These are phyloP conservation scores for Colletotrichum sublineola DNA, from an alignment of 2,329 filamentous ascomycete species.

Conservation along the genomic window DNA sequence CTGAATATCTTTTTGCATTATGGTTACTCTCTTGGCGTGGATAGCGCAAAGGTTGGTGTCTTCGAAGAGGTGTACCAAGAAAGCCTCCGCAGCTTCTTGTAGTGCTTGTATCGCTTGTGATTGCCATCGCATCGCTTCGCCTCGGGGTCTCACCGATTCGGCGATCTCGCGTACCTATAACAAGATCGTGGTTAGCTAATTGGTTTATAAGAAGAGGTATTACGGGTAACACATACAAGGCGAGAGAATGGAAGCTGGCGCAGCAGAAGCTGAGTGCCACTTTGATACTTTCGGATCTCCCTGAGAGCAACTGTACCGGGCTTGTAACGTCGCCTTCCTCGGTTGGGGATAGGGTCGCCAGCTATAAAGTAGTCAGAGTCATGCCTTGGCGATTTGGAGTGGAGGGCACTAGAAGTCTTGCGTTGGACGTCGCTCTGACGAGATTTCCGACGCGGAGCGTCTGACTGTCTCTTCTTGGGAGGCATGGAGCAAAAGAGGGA, in stretches of 20 bases:
- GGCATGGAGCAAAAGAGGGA: conserved; percentile 3
- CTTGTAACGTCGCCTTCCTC: conserved; percentile 74
- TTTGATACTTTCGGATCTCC: conserved; percentile 93
- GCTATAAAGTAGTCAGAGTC: conserved; percentile 59
- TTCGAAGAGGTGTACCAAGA: conserved; percentile 95
- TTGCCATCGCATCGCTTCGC: conserved; percentile 89
- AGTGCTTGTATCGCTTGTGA: conserved; percentile 93
- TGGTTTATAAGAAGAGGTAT: background rate
- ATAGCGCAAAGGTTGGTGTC: conserved; percentile 97
- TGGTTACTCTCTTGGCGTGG: conserved; percentile 95
- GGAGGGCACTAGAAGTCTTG: conserved; percentile 44
- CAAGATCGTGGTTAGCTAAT: conserved; percentile 8
- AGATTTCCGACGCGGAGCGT: conserved; percentile 46
- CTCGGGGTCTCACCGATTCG: conserved; percentile 70
- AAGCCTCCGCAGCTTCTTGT: conserved; percentile 96
- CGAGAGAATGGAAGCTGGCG: conserved; percentile 84
- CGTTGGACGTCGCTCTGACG: conserved; percentile 59
- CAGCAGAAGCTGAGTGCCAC: conserved; percentile 87
- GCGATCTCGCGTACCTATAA: conserved; percentile 79
- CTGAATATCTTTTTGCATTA: conserved; percentile 99
- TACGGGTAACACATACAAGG: conserved; percentile 65
- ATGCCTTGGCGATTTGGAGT: conserved; percentile 4
- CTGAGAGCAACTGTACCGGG: conserved; percentile 89
- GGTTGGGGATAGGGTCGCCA: conserved; percentile 78
- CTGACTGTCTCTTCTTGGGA: conserved; percentile 41